phyloP scores from a whole-genome alignment of 2,329 filamentous ascomycete genomes.

The Penicillium sp. region DNA sequence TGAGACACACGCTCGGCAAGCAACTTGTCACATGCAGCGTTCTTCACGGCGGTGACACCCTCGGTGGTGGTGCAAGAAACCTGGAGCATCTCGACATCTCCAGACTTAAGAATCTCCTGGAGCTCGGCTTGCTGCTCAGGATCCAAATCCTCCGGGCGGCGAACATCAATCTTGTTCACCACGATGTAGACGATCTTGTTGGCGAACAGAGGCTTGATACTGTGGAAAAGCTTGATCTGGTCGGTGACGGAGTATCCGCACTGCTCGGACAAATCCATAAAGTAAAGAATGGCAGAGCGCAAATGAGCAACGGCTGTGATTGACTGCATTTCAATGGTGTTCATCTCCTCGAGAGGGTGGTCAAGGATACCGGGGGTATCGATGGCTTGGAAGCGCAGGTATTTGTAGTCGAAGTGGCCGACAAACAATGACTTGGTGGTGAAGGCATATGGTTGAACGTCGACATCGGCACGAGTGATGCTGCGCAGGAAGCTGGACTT shows the following conservation, averaged over 20 bases:
- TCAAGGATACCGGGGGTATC: slow-evolving; percentile 98
- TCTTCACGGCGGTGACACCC: slow-evolving; percentile 90
- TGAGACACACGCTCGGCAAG: slow-evolving; percentile 90
- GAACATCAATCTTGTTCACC: slow-evolving; percentile 96
- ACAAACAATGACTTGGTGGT: slow-evolving; percentile 97
- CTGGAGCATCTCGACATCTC: slow-evolving; percentile 87
- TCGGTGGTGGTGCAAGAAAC: slow-evolving; percentile 93
- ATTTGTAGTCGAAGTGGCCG: slow-evolving; percentile 97
- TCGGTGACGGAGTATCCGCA: slow-evolving; percentile 90
- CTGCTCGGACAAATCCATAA: slow-evolving; percentile 96
- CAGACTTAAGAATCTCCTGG: slow-evolving; percentile 72
- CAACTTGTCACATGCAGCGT: slow-evolving; percentile 85
- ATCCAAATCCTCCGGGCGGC: slow-evolving; percentile 79
- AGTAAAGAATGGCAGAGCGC: slow-evolving; percentile 90
- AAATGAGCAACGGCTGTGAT: slow-evolving; percentile 97
- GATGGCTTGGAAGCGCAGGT: slow-evolving; percentile 82
- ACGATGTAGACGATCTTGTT: slow-evolving; percentile 97
- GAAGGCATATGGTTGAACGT: slow-evolving; percentile 97
- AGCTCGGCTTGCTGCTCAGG: slow-evolving; percentile 70
- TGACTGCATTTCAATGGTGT: slow-evolving; percentile 98
- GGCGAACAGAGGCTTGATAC: slow-evolving; percentile 91
- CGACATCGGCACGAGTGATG: slow-evolving; percentile 89
- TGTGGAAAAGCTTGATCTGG: slow-evolving; percentile 92
- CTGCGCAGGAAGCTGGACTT: slow-evolving; percentile 94
- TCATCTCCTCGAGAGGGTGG: slow-evolving; percentile 98